These are phyloP conservation scores for Lentithecium fluviatile DNA, from an alignment of 495 filamentous ascomycete species.

Conservation along the genomic window DNA sequence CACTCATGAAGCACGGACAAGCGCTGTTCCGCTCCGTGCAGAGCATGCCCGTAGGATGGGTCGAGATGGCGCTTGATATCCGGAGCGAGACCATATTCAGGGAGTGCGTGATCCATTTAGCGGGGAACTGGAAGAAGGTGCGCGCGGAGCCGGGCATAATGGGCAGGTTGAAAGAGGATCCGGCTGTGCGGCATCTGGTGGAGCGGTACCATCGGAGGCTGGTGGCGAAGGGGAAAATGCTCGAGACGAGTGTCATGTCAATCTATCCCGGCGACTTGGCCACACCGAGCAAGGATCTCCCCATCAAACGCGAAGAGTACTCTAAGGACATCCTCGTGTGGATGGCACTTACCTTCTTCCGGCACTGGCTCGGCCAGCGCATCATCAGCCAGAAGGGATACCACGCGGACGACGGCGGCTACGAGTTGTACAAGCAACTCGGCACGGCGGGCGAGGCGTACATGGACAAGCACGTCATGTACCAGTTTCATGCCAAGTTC, in stretches of 20 bases:
- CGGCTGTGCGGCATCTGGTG: slow-evolving; percentile 46
- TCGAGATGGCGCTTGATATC: slow-evolving; percentile 44
- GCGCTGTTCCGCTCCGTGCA: slow-evolving; percentile 45
- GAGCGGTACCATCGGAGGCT: slow-evolving; percentile 29
- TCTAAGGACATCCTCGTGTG: slow-evolving; percentile 40
- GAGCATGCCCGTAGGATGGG: slow-evolving; percentile 45
- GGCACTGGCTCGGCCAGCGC: slow-evolving; percentile 34
- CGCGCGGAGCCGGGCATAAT: slow-evolving; percentile 1
- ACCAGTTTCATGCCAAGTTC: slow-evolving; percentile 35
- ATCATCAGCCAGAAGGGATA: slow-evolving; percentile 32
- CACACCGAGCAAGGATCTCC: neutral
- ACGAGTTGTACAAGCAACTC: slow-evolving; percentile 28
- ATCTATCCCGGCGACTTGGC: slow-evolving; percentile 21
- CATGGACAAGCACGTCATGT: slow-evolving; percentile 32
- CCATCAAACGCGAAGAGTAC: slow-evolving; percentile 35
- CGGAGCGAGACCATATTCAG: slow-evolving; percentile 48
- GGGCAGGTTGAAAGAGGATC: slow-evolving; percentile 21
- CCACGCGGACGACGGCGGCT: slow-evolving; percentile 36
- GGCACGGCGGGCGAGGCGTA: slow-evolving; percentile 37
- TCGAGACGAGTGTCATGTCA: slow-evolving; percentile 19
- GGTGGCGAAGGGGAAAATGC: slow-evolving; percentile 43
- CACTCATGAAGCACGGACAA: slow-evolving; percentile 46
- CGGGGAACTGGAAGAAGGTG: slow-evolving; percentile 45
- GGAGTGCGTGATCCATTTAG: slow-evolving; percentile 51
- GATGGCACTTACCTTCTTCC: slow-evolving; percentile 38